phyloP scores from a whole-genome alignment of 495 filamentous ascomycete genomes.

The Penicillium crystallinum region DNA sequence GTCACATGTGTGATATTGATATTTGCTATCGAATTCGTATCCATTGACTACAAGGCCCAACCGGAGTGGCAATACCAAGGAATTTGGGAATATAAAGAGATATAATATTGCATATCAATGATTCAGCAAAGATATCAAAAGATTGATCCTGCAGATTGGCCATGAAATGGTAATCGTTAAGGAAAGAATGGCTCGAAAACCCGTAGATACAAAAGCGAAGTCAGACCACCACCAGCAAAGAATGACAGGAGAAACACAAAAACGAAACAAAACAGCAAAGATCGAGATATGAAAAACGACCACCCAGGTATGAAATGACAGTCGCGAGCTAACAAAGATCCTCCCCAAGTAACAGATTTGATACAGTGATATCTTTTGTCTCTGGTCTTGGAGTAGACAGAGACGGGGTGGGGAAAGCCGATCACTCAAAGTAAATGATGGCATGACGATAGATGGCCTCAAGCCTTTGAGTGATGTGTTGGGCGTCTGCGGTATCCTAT shows the following conservation, averaged over 20 bases:
- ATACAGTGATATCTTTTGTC: background rate
- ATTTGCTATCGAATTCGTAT: background rate
- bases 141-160: too few species aligned
- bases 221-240: background rate
- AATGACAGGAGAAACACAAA: background rate
- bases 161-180: background rate
- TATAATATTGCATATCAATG: too few species aligned
- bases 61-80: background rate
- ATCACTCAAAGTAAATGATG: background rate
- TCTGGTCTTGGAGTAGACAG: background rate
- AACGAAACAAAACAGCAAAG: background rate
- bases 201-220: background rate
- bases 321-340: background rate
- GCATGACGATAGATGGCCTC: background rate
- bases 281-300: background rate
- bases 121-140: too few species aligned
- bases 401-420: background rate
- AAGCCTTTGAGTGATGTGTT: background rate
- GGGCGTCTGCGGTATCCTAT: background rate
- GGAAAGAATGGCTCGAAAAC: background rate
- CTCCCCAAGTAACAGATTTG: background rate
- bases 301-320: background rate
- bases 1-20: background rate
- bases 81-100: background rate
- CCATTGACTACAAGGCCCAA: background rate